Evolutionary conservation across 2,329 filamentous ascomycete species (phyloP).

Genomic region (Fusarium verrucosum): DNA sequence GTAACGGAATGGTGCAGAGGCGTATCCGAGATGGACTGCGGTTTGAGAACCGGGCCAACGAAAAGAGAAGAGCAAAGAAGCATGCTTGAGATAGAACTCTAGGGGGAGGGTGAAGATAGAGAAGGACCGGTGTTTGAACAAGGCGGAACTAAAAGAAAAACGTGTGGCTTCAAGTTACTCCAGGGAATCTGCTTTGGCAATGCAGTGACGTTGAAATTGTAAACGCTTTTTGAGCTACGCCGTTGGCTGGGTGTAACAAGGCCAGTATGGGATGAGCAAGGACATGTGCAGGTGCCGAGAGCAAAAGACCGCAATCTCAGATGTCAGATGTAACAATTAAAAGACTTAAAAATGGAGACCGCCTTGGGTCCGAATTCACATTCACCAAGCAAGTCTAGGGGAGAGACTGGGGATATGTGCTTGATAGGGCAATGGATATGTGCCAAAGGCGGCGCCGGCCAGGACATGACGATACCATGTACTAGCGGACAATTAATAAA

Average conservation of each 20-base stretch:
- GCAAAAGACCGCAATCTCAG: constrained; percentile 31
- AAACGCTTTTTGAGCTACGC: constrained; percentile 38
- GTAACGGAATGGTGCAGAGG: constrained; percentile 31
- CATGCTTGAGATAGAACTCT: constrained; percentile 32
- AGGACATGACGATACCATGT: constrained; percentile 33
- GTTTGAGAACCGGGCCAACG: constrained; percentile 41
- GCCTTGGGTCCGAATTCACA: constrained; percentile 10
- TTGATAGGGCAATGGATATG: constrained; percentile 40
- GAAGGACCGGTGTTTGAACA: constrained; percentile 27
- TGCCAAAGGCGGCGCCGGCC: constrained; percentile 31
- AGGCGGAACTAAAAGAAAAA: constrained; percentile 27
- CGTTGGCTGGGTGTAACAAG: constrained; percentile 40
- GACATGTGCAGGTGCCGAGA: constrained; percentile 44
- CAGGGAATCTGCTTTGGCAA: constrained; percentile 29
- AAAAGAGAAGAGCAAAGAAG: constrained; percentile 30
- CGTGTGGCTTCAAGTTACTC: constrained; percentile 41
- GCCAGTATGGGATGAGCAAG: constrained; percentile 35
- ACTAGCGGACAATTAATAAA: constrained; percentile 17
- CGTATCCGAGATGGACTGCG: constrained; percentile 25
- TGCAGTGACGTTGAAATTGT: constrained; percentile 41
- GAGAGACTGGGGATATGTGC: constrained; percentile 29
- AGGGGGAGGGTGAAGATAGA: constrained; percentile 45
- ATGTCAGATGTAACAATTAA: constrained; percentile 34
- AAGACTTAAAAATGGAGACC: constrained; percentile 23
- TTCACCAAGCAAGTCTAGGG: constrained; percentile 22